A percentile compares a stretch with the other conserved stretches of the same genome.
phyloP scores from a whole-genome alignment of 208 protist species.

The Leishmania amazonensis region DNA sequence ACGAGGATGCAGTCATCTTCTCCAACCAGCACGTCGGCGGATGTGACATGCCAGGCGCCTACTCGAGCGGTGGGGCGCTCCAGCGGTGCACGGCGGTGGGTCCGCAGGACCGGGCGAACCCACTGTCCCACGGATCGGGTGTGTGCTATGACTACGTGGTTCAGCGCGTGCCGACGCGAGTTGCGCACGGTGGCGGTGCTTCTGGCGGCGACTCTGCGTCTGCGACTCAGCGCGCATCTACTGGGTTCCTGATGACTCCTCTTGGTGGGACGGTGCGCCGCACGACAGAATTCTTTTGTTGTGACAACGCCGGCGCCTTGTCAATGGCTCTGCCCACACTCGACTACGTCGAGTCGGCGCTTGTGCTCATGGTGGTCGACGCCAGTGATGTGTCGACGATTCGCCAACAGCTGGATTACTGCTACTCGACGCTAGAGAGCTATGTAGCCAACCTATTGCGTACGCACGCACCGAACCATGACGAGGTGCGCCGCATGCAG shows the following conservation, averaged over 20 bases:
- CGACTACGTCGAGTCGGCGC: constrained; percentile 54
- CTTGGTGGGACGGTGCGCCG: constrained; percentile 26
- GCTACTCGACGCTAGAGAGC: constrained; percentile 46
- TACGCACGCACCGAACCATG: constrained; percentile 60
- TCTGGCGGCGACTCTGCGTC: background rate
- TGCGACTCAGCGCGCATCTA: background rate
- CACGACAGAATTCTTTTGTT: constrained; percentile 84
- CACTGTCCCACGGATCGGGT: constrained; percentile 59
- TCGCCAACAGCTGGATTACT: constrained; percentile 56
- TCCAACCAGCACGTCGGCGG: constrained; percentile 1
- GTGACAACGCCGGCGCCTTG: constrained; percentile 78
- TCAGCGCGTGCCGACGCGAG: constrained; percentile 50
- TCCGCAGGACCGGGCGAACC: constrained; percentile 13
- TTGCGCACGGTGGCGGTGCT: constrained; percentile 15
- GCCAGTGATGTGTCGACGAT: constrained; percentile 52
- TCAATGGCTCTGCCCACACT: constrained; percentile 71
- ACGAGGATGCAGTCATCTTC: constrained; percentile 14
- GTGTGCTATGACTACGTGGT: constrained; percentile 71
- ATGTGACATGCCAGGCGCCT: constrained; percentile 17
- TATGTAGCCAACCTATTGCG: constrained; percentile 62
- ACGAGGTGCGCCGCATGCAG: constrained; percentile 73
- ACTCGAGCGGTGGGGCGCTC: constrained; percentile 12
- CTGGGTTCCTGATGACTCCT: background rate
- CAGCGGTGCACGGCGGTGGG: constrained; percentile 9
- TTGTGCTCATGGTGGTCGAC: constrained; percentile 83